Evolutionary conservation across 108 stramenopile species (phyloP), one percentile per base, ranked within the genome.

Genomic region (Parietichytrium sp.): DNA sequence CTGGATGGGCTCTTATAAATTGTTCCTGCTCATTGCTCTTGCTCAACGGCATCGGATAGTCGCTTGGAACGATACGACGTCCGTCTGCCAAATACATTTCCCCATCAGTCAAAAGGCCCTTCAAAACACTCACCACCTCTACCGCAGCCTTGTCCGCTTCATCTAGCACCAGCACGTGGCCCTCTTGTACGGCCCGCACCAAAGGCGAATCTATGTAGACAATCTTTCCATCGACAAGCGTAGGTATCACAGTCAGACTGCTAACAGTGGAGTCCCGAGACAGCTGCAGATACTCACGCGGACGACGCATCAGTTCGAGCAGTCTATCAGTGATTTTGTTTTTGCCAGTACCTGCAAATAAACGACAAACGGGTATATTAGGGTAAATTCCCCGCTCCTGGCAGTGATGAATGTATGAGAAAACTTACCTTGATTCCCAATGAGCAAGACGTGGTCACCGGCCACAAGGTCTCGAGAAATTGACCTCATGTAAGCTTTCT

Each of bases 341-440:
- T 80, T 96, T 96, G 48, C 96, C 96, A 8, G 93, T 92, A n/a
- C n/a, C n/a, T n/a, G n/a, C n/a, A n/a, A n/a, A n/a, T n/a, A n/a
- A n/a, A n/a, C n/a, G n/a, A n/a, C n/a, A n/a, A n/a, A n/a, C n/a
- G n/a, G n/a, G n/a, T n/a, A n/a, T n/a, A n/a, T n/a, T n/a, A n/a
- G n/a, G n/a, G n/a, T n/a, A n/a, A n/a, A n/a, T n/a, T n/a, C n/a
- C n/a, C n/a, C n/a, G n/a, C n/a, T n/a, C n/a, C n/a, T n/a, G n/a
- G n/a, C n/a, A n/a, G n/a, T n/a, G n/a, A n/a, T n/a, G n/a, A n/a
- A n/a, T n/a, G n/a, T n/a, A n/a, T n/a, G n/a, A n/a, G n/a, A n/a
- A n/a, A n/a, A n/a, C n/a, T n/a, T n/a, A n/a, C 96, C 96, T 85
- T 96, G 96, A 81, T 93, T 91, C 0, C 96, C 96, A 7, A 93